Evolutionary conservation across 2,329 filamentous ascomycete genomes (phyloP).

Genomic region (Fusarium sp.): DNA sequence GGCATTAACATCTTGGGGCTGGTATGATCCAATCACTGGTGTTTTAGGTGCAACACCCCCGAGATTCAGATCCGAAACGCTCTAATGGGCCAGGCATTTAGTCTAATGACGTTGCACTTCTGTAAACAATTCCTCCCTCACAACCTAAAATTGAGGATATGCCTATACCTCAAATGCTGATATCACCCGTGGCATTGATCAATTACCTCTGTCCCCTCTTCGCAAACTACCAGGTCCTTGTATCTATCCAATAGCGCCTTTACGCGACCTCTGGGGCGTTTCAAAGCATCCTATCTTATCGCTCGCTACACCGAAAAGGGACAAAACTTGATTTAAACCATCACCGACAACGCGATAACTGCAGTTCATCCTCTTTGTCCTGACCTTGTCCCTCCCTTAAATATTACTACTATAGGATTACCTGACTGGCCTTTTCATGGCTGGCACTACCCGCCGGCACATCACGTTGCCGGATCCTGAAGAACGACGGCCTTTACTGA

Average conservation of each 20-base stretch:
- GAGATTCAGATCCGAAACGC: constrained; percentile 33
- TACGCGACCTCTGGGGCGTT: not conserved
- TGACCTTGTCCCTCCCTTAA: not conserved
- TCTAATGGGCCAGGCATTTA: not conserved
- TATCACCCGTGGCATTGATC: not conserved
- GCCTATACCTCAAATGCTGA: not conserved
- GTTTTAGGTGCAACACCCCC: constrained; percentile 16
- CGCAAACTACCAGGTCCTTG: not conserved
- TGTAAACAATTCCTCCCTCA: not conserved
- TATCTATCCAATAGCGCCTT: not conserved
- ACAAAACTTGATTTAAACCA: constrained; percentile 27
- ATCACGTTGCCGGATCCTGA: constrained; percentile 46
- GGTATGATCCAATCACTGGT: constrained; percentile 34
- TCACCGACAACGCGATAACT: constrained; percentile 13
- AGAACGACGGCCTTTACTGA: constrained; percentile 51
- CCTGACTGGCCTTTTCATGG: constrained; percentile 31
- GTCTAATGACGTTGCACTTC: constrained; percentile 35
- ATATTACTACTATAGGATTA: not conserved
- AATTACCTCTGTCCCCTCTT: not conserved
- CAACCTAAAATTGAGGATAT: not conserved
- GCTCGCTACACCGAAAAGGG: constrained; percentile 18
- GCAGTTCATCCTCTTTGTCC: constrained; percentile 1
- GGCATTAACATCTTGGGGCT: not conserved
- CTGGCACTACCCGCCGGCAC: constrained; percentile 40
- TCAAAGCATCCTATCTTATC: constrained; percentile 17